These are phyloP conservation scores for Aspergillus sp. DNA, from an alignment of 2,329 filamentous ascomycete species.

Conservation along the genomic window DNA sequence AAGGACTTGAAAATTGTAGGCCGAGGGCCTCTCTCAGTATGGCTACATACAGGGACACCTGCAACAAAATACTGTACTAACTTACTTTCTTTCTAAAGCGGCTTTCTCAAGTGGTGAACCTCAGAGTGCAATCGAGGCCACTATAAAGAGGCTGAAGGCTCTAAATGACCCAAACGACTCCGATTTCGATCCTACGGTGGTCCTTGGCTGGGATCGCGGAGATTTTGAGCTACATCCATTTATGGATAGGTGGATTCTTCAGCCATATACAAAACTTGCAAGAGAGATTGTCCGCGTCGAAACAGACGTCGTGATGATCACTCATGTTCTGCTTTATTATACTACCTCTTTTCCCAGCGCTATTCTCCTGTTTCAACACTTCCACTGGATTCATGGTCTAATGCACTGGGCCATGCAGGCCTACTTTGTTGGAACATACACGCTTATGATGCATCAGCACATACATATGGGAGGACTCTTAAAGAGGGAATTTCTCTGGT, in stretches of 20 bases:
- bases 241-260: conserved; percentile 58
- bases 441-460: conserved; percentile 82
- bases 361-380: conserved; percentile 65
- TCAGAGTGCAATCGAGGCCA: too few species aligned
- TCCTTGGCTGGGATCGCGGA: too few species aligned
- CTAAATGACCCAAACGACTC: too few species aligned
- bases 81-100: too few species aligned
- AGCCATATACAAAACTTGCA: conserved; percentile 64
- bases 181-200: too few species aligned
- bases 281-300: conserved; percentile 63
- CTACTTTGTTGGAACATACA: conserved; percentile 74
- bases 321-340: conserved; percentile 74
- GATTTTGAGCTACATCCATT: conserved; percentile 26
- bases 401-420: conserved; percentile 68
- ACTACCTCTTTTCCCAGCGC: conserved; percentile 72
- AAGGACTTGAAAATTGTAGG: too few species aligned
- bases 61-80: too few species aligned
- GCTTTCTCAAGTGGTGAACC: too few species aligned
- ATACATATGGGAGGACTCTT: conserved; percentile 77
- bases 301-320: conserved; percentile 78
- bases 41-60: too few species aligned
- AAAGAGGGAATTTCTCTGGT: conserved; percentile 54
- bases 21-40: too few species aligned
- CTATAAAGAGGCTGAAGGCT: too few species aligned
- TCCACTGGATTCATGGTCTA: conserved; percentile 70